Evolutionary conservation across 2,329 filamentous ascomycete genomes (phyloP), one percentile per base, ranked within the genome.

Genomic region (Amauroascus niger): DNA sequence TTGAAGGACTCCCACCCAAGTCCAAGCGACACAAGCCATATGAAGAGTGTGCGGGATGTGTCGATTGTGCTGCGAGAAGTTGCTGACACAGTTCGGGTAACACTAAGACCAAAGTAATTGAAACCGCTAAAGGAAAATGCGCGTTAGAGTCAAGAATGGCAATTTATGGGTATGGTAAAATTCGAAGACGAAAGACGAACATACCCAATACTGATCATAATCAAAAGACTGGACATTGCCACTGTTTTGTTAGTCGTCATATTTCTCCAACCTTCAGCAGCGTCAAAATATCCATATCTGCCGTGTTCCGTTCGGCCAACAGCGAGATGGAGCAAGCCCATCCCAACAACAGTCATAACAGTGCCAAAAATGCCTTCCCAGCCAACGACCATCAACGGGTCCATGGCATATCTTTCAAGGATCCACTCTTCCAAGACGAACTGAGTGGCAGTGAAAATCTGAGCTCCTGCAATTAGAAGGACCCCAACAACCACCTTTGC

Each of bases 1-100:
- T 97, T 97, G 80, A 98, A 97, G 0, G 82, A 84, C 73, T 98
- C 93, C 93, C 93, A 98, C 57, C 90, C 90, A 1, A 98, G 79
- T 3, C 86, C 88, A 3, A 98, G 80, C 16, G 88, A 95, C 13
- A 95, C 87, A 26, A 98, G 79, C 93, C 93, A 98, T 71, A 98
- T 97, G 73, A 98, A 97, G 1, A 98, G 80, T 0, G 93, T 98
- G 39, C 91, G 83, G 76, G 90, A 97, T 0, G 93, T 98, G 69
- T 98, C 93, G 63, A 98, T 97, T 30, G 91, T 97, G 30, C 88
- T 95, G 57, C 93, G 83, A 1, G 91, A 88, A 0, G 93, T 98
- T 9, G 93, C 93, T 58, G 87, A 94, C 60, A 98, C 88, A 58
- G 74, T 83, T 56, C 88, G 82, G 0, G 93, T 98, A 7, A 98